These are phyloP conservation scores for Apiospora koreana DNA, from an alignment of 2,329 filamentous ascomycete species.

Conservation along the genomic window DNA sequence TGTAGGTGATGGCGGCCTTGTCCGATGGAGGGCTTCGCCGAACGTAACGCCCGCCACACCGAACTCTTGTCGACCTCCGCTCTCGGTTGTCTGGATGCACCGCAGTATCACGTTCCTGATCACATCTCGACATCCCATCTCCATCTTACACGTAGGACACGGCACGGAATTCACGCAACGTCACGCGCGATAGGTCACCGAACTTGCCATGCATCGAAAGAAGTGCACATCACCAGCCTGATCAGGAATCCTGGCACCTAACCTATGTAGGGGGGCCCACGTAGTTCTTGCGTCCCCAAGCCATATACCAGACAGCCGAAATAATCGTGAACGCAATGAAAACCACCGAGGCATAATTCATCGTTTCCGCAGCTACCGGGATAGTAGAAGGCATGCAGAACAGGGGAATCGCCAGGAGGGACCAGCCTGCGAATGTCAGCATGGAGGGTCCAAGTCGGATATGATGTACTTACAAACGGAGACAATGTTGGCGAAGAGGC, in stretches of 20 bases:
- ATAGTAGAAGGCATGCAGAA: slow-evolving; percentile 72
- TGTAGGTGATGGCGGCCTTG: background rate
- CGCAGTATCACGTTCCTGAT: background rate
- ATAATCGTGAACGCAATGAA: slow-evolving; percentile 66
- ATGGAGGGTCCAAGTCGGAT: slow-evolving; percentile 14
- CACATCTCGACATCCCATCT: background rate
- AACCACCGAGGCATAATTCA: slow-evolving; percentile 78
- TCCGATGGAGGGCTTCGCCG: background rate
- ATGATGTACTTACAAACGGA: slow-evolving; percentile 55
- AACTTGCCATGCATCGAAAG: background rate
- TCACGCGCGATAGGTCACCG: slow-evolving; percentile 3
- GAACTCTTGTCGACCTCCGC: background rate
- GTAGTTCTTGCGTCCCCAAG: slow-evolving; percentile 71
- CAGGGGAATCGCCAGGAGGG: slow-evolving; percentile 66
- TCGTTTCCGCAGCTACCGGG: slow-evolving; percentile 53
- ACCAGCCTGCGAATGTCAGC: slow-evolving; percentile 57
- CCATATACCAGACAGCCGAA: slow-evolving; percentile 66
- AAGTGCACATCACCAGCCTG: slow-evolving; percentile 7
- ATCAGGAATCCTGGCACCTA: background rate
- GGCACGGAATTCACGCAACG: background rate
- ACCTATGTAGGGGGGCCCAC: slow-evolving; percentile 39
- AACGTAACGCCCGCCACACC: background rate
- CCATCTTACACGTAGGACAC: background rate
- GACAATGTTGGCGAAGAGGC: slow-evolving; percentile 62
- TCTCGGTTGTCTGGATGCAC: background rate